These are phyloP conservation scores for Zarea fungicola DNA, from an alignment of 2,329 filamentous ascomycete genomes.

Conservation along the genomic window DNA sequence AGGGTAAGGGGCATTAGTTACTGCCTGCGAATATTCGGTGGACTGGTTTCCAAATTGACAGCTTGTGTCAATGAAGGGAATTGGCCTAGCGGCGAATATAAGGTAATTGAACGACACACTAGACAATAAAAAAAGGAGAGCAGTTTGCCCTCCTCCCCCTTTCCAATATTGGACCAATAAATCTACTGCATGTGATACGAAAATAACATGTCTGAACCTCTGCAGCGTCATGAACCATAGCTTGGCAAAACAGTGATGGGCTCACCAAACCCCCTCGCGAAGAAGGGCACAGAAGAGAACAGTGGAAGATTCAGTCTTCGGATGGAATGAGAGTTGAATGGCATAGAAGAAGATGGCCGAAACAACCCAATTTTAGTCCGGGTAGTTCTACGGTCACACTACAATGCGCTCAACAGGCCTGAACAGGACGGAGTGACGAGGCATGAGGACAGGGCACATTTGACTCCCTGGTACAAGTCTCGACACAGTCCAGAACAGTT, in stretches of 20 bases:
- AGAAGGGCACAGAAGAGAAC: neutral
- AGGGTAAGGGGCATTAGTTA: conserved; percentile 16
- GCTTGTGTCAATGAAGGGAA: neutral
- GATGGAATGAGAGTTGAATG: conserved; percentile 26
- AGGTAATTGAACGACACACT: conserved; percentile 3
- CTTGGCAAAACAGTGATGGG: neutral
- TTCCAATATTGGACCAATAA: neutral
- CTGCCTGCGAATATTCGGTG: neutral
- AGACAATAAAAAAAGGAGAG: conserved; percentile 7
- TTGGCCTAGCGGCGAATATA: neutral
- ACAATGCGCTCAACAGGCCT: too few relatives aligned
- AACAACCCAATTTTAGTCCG: conserved; percentile 37
- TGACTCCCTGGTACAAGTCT: too few relatives aligned
- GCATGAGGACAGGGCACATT: too few relatives aligned
- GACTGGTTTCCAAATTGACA: neutral
- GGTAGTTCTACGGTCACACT: conserved; percentile 15
- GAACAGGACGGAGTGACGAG: too few relatives aligned
- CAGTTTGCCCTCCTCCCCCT: neutral
- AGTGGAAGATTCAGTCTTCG: conserved; percentile 16
- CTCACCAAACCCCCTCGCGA: neutral
- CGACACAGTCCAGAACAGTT: too few relatives aligned
- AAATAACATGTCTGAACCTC: neutral
- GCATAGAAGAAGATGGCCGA: conserved; percentile 23
- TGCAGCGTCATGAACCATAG: neutral
- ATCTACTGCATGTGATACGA: neutral